phyloP scores from a whole-genome alignment of 768 basidiomycete species.

The Boletus reticuloceps region DNA sequence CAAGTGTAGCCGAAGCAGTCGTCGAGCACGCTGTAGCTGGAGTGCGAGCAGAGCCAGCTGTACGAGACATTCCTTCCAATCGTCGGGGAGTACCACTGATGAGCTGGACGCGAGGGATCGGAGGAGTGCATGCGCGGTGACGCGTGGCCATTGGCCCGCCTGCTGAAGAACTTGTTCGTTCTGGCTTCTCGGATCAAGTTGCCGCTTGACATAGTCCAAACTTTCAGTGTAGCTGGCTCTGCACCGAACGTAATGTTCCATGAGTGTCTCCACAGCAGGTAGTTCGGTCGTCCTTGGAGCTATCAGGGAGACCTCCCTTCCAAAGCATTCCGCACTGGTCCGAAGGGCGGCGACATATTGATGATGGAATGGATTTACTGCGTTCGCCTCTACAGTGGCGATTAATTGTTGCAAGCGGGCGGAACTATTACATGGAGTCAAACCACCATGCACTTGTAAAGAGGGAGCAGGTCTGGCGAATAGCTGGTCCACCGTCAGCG shows the following conservation, averaged over 20 bases:
- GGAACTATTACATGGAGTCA: background rate
- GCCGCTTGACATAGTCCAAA: background rate
- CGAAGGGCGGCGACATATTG: slow-evolving; percentile 9
- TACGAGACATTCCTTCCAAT: slow-evolving; percentile 33
- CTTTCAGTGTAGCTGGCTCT: background rate
- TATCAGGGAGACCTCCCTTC: background rate
- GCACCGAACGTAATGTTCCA: slow-evolving; percentile 7
- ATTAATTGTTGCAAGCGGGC: slow-evolving; percentile 7
- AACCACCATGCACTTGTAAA: background rate
- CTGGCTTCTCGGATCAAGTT: slow-evolving; percentile 13
- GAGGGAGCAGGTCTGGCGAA: slow-evolving; percentile 6
- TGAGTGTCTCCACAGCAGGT: slow-evolving; percentile 1
- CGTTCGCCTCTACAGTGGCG: background rate
- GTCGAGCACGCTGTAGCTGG: slow-evolving; percentile 36
- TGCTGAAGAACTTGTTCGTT: slow-evolving; percentile 16
- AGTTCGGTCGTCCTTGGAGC: background rate
- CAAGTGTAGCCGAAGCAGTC: slow-evolving; percentile 27
- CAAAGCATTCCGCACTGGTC: slow-evolving; percentile 5
- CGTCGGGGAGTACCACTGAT: slow-evolving; percentile 2
- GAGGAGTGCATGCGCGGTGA: slow-evolving; percentile 33
- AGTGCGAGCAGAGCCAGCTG: slow-evolving; percentile 29
- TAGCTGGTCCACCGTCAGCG: background rate
- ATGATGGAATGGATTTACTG: slow-evolving; percentile 13
- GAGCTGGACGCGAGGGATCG: slow-evolving; percentile 28
- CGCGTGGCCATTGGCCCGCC: slow-evolving; percentile 38